A percentile compares a stretch with the other conserved stretches of the same genome.
Conservation (phyloP, 2,329 filamentous ascomycete genomes). For the Ramichloridium luteum region DNA sequence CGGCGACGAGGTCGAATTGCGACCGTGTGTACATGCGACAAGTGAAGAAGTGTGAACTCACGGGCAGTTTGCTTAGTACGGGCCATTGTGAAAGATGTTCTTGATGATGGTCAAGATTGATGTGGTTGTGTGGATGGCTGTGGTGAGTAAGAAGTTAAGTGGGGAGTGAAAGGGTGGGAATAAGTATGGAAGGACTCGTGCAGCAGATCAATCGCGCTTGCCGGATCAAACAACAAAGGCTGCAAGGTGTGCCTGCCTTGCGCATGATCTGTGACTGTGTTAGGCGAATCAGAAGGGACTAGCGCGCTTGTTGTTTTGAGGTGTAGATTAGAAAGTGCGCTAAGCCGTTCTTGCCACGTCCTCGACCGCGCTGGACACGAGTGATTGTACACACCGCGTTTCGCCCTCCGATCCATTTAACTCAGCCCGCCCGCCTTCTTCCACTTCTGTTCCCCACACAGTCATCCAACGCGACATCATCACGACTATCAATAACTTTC, state of each 20-base stretch:
- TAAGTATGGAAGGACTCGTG: conserved; percentile 9
- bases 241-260: too few relatives aligned
- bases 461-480: conserved; percentile 14
- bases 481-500: conserved; percentile 16
- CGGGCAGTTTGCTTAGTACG: conserved; percentile 46
- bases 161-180: conserved; percentile 8
- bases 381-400: too few relatives aligned
- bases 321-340: too few relatives aligned
- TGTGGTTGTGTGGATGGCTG: conserved; percentile 10
- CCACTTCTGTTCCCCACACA: too few relatives aligned
- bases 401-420: too few relatives aligned
- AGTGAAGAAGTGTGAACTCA: conserved; percentile 28
- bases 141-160: conserved; percentile 9
- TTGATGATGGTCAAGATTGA: conserved; percentile 21
- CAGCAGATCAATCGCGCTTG: conserved; percentile 6
- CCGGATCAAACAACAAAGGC: background rate
- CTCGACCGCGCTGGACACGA: too few relatives aligned
- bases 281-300: too few relatives aligned
- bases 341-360: too few relatives aligned
- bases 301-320: too few relatives aligned
- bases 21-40: conserved; percentile 11
- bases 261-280: too few relatives aligned
- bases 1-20: conserved; percentile 11
- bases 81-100: conserved; percentile 33
- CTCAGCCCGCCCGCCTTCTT: too few relatives aligned